Percentiles rank a stretch among this genome's conserved stretches.
Conservation (phyloP, 2,329 filamentous ascomycete species). For the Aspergillus sp. region DNA sequence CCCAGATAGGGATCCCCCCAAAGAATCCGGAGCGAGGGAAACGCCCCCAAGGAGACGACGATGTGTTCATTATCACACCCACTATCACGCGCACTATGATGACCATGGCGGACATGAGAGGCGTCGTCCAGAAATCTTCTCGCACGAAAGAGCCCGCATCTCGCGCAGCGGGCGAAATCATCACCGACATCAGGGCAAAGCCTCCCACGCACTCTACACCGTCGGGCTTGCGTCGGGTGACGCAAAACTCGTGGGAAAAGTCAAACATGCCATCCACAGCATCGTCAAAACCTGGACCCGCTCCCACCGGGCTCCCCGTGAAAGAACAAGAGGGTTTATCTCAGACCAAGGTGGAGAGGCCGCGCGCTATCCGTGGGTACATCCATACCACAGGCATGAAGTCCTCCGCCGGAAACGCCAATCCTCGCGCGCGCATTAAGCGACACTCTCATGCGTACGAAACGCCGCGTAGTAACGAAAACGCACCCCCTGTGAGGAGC, state of each 20-base stretch:
- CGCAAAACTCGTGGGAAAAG: conserved; percentile 22
- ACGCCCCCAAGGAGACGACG: conserved; percentile 22
- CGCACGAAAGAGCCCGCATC: conserved; percentile 17
- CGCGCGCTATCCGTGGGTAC: conserved; percentile 35
- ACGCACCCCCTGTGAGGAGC: conserved; percentile 6
- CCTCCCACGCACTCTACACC: conserved; percentile 25
- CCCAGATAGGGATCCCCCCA: conserved; percentile 9
- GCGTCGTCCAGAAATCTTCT: conserved; percentile 13
- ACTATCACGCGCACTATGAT: conserved; percentile 44
- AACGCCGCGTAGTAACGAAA: conserved; percentile 4
- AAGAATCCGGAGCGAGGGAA: conserved; percentile 16
- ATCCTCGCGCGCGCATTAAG: conserved; percentile 19
- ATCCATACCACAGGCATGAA: conserved; percentile 36
- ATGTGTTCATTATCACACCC: conserved; percentile 41
- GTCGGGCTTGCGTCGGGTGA: conserved; percentile 27
- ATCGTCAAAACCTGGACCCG: conserved; percentile 19
- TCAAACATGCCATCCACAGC: conserved; percentile 21
- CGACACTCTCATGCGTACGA: background rate
- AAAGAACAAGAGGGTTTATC: conserved; percentile 12
- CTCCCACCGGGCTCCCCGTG: conserved; percentile 11
- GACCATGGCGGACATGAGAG: conserved; percentile 26
- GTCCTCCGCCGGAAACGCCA: conserved; percentile 27
- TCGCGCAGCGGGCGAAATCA: conserved; percentile 26
- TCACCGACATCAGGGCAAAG: conserved; percentile 28
- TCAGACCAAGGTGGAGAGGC: conserved; percentile 10